Percentiles rank a stretch among this genome's conserved stretches.
Conservation (phyloP, 345 rosid genomes). For the Bretschneidera sinensis region DNA sequence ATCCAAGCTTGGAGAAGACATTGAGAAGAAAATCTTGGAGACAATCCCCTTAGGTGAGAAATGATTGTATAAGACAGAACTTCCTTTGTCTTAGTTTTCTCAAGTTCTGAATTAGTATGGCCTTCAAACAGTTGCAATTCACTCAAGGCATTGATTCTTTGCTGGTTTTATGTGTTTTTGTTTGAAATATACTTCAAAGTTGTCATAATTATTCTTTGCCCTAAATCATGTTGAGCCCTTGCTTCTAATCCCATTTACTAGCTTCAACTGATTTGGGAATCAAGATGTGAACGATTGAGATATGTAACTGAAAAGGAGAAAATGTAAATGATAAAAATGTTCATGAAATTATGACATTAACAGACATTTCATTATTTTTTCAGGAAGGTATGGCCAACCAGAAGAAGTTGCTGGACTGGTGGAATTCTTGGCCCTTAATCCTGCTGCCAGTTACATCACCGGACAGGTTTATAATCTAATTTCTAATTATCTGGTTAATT, state of each 20-base stretch:
- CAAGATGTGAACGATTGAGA: background rate
- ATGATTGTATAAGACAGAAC: background rate
- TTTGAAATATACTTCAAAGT: no score
- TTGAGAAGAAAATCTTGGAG: conserved; percentile 85
- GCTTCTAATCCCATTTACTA: background rate
- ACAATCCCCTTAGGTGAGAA: conserved; percentile 72
- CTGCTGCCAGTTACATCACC: conserved; percentile 87
- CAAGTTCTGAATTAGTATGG: background rate
- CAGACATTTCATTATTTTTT: conserved; percentile 5
- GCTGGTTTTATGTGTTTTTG: background rate
- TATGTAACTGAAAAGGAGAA: background rate
- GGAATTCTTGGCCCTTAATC: conserved; percentile 87
- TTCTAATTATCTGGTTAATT: background rate
- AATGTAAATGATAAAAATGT: background rate
- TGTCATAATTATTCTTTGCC: no score
- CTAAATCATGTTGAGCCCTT: background rate
- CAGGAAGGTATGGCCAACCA: conserved; percentile 96
- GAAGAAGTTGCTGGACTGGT: conserved; percentile 99
- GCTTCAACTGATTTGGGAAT: background rate
- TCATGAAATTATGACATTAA: background rate
- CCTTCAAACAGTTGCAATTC: background rate
- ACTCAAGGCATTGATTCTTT: background rate
- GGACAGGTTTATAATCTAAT: conserved; percentile 63
- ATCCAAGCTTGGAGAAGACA: conserved; percentile 82
- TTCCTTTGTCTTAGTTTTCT: background rate